These are phyloP conservation scores for Arabidopsis suecica DNA, from an alignment of 345 rosid genomes.

Conservation along the genomic window DNA sequence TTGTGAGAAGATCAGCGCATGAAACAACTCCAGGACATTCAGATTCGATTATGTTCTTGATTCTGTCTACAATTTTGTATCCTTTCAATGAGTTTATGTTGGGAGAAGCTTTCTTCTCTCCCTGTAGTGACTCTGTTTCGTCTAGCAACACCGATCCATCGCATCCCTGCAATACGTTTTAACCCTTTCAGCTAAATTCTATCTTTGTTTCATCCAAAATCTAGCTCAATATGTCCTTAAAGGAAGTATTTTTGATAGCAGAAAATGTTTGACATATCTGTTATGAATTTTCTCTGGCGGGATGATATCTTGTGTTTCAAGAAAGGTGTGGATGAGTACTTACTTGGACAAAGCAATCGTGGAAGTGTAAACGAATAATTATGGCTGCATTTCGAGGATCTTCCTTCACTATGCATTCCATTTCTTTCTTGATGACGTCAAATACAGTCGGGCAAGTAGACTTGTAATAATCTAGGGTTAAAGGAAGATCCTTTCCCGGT, in stretches of 20 bases:
- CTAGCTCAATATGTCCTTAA: neutral
- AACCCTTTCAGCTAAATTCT: neutral
- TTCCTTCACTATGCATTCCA: constrained; percentile 83
- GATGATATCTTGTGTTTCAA: constrained; percentile 15
- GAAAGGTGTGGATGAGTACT: neutral
- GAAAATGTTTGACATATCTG: neutral
- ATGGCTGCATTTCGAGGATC: constrained; percentile 90
- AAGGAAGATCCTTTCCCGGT: constrained; percentile 51
- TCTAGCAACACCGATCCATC: constrained; percentile 90
- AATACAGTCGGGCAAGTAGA: constrained; percentile 70
- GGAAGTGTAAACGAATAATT: constrained; percentile 75
- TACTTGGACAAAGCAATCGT: constrained; percentile 94
- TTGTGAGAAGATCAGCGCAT: constrained; percentile 88
- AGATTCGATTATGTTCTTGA: constrained; percentile 87
- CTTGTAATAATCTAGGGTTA: constrained; percentile 72
- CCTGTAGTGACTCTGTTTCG: constrained; percentile 65
- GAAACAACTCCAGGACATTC: constrained; percentile 93
- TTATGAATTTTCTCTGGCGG: neutral
- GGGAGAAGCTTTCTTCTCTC: constrained; percentile 75
- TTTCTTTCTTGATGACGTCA: constrained; percentile 75
- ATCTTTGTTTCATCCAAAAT: neutral
- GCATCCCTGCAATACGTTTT: constrained; percentile 65
- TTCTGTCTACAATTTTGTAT: constrained; percentile 67
- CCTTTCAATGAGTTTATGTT: constrained; percentile 67
- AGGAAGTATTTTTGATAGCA: neutral